These are phyloP conservation scores for Mariannaea sp. DNA, from an alignment of 2,329 filamentous ascomycete species.

Conservation along the genomic window DNA sequence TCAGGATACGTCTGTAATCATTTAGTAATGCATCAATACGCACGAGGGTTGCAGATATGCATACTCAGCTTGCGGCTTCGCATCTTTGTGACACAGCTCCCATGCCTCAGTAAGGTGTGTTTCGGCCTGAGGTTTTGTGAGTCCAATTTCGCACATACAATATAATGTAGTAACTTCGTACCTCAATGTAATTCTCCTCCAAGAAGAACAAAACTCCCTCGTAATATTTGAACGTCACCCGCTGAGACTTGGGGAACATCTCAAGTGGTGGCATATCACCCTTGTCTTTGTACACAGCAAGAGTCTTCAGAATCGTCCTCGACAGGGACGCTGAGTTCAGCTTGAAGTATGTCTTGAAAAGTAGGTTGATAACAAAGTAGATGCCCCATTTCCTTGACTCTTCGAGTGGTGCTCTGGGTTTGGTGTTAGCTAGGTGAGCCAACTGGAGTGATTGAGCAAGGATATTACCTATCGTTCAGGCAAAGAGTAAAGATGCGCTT, in stretches of 20 bases:
- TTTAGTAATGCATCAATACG: slow-evolving; percentile 29
- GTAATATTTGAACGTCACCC: slow-evolving; percentile 96
- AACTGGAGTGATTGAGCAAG: not conserved
- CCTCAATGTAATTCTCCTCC: slow-evolving; percentile 88
- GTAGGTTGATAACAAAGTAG: slow-evolving; percentile 90
- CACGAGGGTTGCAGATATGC: slow-evolving; percentile 33
- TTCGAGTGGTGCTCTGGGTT: slow-evolving; percentile 72
- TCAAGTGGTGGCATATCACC: slow-evolving; percentile 81
- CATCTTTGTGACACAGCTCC: slow-evolving; percentile 75
- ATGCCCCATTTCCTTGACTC: slow-evolving; percentile 98
- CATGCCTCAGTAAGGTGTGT: slow-evolving; percentile 80
- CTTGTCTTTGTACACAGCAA: slow-evolving; percentile 71
- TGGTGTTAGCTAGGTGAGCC: slow-evolving; percentile 3
- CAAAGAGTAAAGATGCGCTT: slow-evolving; percentile 93
- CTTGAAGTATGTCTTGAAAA: slow-evolving; percentile 99
- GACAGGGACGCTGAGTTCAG: slow-evolving; percentile 88
- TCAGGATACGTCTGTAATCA: slow-evolving; percentile 75
- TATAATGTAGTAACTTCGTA: slow-evolving; percentile 41
- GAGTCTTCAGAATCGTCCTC: slow-evolving; percentile 84
- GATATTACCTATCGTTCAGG: slow-evolving; percentile 77
- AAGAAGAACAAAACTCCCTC: slow-evolving; percentile 91
- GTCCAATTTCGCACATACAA: not conserved
- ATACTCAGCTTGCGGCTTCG: slow-evolving; percentile 79
- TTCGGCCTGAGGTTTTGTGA: slow-evolving; percentile 64
- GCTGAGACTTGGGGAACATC: slow-evolving; percentile 84